Base-by-base conservation (phyloP, 2,329 filamentous ascomycete species). In the Corinectria fuckeliana region DNA sequence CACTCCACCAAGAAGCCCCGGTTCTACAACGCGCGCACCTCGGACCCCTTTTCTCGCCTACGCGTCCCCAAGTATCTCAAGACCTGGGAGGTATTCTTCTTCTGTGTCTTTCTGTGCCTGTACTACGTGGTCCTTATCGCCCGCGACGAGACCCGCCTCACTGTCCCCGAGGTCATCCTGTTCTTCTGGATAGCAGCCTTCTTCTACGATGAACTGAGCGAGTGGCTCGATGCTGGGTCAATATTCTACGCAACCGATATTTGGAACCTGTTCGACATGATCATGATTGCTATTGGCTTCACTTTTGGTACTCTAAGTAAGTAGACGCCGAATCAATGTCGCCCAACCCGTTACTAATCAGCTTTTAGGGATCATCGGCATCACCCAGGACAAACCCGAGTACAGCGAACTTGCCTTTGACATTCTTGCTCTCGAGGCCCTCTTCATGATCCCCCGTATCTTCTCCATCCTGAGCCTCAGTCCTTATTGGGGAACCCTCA, bases 171-270 rank as follows among this genome's bases (percentile, higher is more conserved):
- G 73, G 77, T 89, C 2, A 72, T 91, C 14, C 83, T 97, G 39
- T 95, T 94, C 72, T 76, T 96, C 50, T 97, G 92, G 91, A 89
- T 97, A 67, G 88, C 88, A 4, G 90, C 92, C 7, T 97, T 96
- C 78, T 87, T 91, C 36, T 96, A 95, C 71, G 93, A 97, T 67
- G 93, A 93, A 75, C 80, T 95, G 57, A 91, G 90, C 68, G 92
- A 96, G 69, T 92, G 92, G 78, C 84, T 88, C 51, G 92, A 97
- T 77, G 92, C 93, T 1, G 93, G 93, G 0, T 89, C 91, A 28
- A 85, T 93, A 34, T 96, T 96, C 70, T 96, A 96, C 71, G 86
- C 90, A 5, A 88, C 90, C 8, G 91, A 95, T 69, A 88, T 96
- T 50, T 95, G 91, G 91, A 91, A 90, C 64, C 72, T 90, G 39